Percentiles rank a stretch among this genome's conserved stretches.
phyloP scores from a whole-genome alignment of 257 asterid species.

The Rehmannia glutinosa region DNA sequence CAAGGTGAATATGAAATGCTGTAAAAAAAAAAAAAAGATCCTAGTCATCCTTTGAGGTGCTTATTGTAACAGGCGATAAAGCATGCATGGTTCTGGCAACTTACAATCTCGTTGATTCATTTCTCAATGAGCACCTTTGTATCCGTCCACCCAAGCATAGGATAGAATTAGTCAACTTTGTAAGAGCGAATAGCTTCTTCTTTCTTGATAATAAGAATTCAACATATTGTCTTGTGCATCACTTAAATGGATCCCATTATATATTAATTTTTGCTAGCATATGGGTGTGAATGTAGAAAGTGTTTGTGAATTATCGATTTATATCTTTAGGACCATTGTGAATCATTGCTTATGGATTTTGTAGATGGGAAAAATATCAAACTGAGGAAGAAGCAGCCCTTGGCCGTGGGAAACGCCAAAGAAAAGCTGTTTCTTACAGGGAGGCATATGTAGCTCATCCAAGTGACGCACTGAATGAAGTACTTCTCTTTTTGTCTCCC shows the following conservation, averaged over 20 bases:
- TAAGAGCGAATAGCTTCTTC: neutral
- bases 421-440: conserved; percentile 87
- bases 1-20: neutral
- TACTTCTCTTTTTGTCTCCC: conserved; percentile 28
- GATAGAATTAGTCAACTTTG: neutral
- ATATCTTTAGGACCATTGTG: neutral
- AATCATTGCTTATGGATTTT: conserved; percentile 23
- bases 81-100: neutral
- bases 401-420: conserved; percentile 97
- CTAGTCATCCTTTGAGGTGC: neutral
- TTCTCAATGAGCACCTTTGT: no score
- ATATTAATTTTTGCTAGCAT: neutral
- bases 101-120: neutral
- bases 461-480: conserved; percentile 58
- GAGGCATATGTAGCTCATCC: conserved; percentile 76
- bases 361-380: conserved; percentile 91
- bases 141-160: neutral
- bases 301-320: neutral
- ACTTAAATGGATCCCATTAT: neutral
- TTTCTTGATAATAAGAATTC: neutral
- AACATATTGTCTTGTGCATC: neutral
- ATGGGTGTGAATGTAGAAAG: neutral
- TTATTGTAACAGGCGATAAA: neutral
- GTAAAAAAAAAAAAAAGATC: neutral
- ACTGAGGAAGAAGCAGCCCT: conserved; percentile 95